A percentile compares a stretch with the other conserved stretches of the same genome.
Conservation (phyloP, 75 land plant species). For the Sequoia sempervirens region DNA sequence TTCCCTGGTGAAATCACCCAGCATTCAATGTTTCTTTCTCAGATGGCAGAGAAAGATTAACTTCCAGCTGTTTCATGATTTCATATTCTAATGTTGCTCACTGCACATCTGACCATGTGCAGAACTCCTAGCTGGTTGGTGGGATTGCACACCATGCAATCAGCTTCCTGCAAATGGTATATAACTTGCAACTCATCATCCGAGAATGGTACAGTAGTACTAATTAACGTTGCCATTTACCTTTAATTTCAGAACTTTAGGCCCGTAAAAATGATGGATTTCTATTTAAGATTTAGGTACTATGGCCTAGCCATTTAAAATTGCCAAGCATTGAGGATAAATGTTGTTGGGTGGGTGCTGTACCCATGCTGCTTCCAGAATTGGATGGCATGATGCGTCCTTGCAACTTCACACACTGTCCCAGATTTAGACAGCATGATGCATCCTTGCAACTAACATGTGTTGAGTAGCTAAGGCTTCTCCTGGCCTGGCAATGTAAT, state of each 20-base stretch:
- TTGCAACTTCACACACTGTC: too few species aligned
- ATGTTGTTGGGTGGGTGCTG: too few species aligned
- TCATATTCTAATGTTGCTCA: neutral
- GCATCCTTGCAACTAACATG: too few species aligned
- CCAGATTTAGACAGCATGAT: too few species aligned
- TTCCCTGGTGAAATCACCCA: neutral
- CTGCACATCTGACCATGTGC: neutral
- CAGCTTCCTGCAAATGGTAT: neutral
- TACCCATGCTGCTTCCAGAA: too few species aligned
- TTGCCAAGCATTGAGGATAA: neutral
- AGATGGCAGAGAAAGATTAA: neutral
- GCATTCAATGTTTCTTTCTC: neutral
- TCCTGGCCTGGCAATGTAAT: too few species aligned
- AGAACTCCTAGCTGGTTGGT: neutral
- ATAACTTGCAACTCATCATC: neutral
- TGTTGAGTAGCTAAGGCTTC: too few species aligned
- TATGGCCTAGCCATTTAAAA: neutral
- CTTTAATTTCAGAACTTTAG: neutral
- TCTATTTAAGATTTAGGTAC: neutral
- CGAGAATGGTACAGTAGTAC: neutral
- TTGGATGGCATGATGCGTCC: too few species aligned
- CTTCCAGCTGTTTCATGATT: neutral
- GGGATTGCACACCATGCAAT: neutral
- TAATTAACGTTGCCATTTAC: neutral
- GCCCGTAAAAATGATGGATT: neutral